Evolutionary conservation across 768 basidiomycete species (phyloP).

Genomic region (Leucocoprinus sp.): DNA sequence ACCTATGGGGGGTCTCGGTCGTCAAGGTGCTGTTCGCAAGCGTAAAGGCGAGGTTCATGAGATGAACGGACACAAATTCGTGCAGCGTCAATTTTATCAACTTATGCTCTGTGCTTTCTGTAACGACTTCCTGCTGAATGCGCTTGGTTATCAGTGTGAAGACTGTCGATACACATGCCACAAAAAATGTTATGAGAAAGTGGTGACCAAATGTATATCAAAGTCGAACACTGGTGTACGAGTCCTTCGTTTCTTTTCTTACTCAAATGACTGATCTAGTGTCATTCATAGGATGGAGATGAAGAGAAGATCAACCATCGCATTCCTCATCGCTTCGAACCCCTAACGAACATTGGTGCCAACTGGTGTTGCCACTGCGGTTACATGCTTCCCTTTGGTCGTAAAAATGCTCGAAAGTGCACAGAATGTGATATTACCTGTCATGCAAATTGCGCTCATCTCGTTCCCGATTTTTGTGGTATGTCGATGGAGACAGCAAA

Average conservation of each 20-base stretch:
- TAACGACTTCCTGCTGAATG: slow-evolving; percentile 95
- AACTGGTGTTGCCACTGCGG: slow-evolving; percentile 99
- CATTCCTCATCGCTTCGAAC: slow-evolving; percentile 96
- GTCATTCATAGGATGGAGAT: slow-evolving; percentile 68
- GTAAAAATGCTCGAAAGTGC: slow-evolving; percentile 94
- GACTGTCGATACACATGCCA: slow-evolving; percentile 99
- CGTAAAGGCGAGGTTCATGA: slow-evolving; percentile 98
- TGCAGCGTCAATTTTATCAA: slow-evolving; percentile 96
- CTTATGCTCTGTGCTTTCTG: slow-evolving; percentile 98
- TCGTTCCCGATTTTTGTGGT: slow-evolving; percentile 98
- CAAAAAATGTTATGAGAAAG: slow-evolving; percentile 98
- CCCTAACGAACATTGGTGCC: slow-evolving; percentile 92
- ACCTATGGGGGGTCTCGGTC: slow-evolving; percentile 79
- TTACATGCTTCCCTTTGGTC: slow-evolving; percentile 92
- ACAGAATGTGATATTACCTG: slow-evolving; percentile 95
- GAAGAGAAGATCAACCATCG: slow-evolving; percentile 99
- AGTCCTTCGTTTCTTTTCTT: slow-evolving; percentile 13
- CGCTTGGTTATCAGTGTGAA: slow-evolving; percentile 97
- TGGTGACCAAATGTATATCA: slow-evolving; percentile 98
- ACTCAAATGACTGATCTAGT: slow-evolving; percentile 6
- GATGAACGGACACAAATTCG: slow-evolving; percentile 99
- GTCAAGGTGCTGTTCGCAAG: slow-evolving; percentile 96
- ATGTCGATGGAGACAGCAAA: slow-evolving; percentile 99
- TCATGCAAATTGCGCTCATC: slow-evolving; percentile 94
- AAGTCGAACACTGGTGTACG: slow-evolving; percentile 91